Evolutionary conservation across 176 grass and related monocot species (phyloP).

Genomic region (Hsuehochloa calcarea): DNA sequence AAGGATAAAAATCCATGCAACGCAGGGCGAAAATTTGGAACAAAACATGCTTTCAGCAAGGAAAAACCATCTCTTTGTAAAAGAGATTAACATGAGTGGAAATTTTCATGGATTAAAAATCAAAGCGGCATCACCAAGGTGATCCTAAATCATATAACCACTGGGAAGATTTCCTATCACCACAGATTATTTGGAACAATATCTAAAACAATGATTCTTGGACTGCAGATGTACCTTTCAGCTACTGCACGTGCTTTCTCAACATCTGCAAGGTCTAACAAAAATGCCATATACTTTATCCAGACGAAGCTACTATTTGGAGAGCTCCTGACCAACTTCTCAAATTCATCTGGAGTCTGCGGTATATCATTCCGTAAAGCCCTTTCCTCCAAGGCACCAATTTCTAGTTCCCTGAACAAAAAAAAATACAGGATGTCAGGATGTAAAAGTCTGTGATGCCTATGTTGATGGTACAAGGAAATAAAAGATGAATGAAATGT

Average conservation of each 20-base stretch:
- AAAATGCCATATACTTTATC: constrained; percentile 92
- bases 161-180: background rate
- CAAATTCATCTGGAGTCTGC: constrained; percentile 81
- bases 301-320: constrained; percentile 91
- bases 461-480: constrained; percentile 16
- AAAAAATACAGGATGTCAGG: constrained; percentile 10
- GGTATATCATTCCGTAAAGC: constrained; percentile 71
- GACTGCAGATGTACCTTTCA: constrained; percentile 57
- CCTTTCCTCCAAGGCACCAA: constrained; percentile 83
- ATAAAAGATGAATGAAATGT: constrained; percentile 22
- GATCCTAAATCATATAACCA: background rate
- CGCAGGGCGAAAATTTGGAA: background rate
- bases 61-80: background rate
- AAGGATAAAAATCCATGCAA: constrained; percentile 24
- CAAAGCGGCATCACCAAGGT: background rate
- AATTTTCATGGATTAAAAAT: background rate
- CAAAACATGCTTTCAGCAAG: background rate
- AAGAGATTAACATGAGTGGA: background rate
- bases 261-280: constrained; percentile 75
- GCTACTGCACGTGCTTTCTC: constrained; percentile 81
- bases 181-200: background rate
- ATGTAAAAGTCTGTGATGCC: background rate
- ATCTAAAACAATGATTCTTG: background rate
- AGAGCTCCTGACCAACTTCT: constrained; percentile 89
- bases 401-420: constrained; percentile 80